Evolutionary conservation across 129 eudicot species (phyloP), one percentile per base, ranked within the genome.

Genomic region (Saposhnikovia divaricata): DNA sequence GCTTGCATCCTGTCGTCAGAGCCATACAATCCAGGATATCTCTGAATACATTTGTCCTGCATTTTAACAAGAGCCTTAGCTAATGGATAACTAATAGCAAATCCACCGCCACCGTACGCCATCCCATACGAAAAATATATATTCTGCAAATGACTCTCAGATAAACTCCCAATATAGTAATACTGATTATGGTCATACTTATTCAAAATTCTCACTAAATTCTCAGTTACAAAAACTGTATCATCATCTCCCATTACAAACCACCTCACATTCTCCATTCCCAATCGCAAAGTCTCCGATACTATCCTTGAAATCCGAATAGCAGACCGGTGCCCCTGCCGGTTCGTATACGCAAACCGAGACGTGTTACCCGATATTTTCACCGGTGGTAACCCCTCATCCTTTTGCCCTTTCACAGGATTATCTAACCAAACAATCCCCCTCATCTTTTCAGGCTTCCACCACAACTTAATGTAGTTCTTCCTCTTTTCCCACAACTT

Each of bases 51-150:
- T 75, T 81, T 72, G 74, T 95, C 99, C 55, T 92, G 97, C 94
- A 95, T 92, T 83, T 89, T 92, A 83, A 80, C 92, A 31, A 95
- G 81, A 31, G 96, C 97, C 73, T 86, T 89, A 9, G 97, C 96
- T 74, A 95, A 84, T 5, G 99, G 96, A 45, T 90, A 92, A 77
- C 99, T 95, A 16, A 95, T 95, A 0, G 99, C 99, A 37, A 95
- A 95, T 13, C 99, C 99, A 2, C 99, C 99, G 5, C 99, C 99
- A 4, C 99, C 99, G 45, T 90, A 95, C 4, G 99, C 99, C 99
- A 95, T 95, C 3, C 91, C 90, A 77, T 92, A 95, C 6, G 93
- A 87, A 74, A 95, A 95, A 69, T 87, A 92, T 45, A 92, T 90
- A 77, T 95, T 95, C 90, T 95, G 99, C 84, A 92, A 78, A 85